Base-by-base conservation (phyloP, 306 rosid genomes). In the Glycine soja region DNA sequence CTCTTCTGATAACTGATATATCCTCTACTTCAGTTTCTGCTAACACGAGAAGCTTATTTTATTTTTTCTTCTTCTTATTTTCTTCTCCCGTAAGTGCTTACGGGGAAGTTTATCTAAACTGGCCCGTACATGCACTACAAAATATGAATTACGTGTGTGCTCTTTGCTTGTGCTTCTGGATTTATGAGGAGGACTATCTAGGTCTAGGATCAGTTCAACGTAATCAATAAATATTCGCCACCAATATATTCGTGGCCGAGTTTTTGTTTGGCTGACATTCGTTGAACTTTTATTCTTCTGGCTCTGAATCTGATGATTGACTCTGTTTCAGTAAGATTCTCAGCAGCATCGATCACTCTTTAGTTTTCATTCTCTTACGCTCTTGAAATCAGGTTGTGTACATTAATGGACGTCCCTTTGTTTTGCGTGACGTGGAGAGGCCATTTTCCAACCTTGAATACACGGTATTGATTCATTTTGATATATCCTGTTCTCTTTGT, bases 371-470 rank as follows among this genome's bases (percentile, higher is more conserved):
- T 46, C 11, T 79, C 34, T 58, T 58, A 58, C 42, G 76, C 63
- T 80, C 67, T 77, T 71, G 81, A 70, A 86, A 72, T 72, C 87
- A 94, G 98, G 90, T 94, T 78, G 97, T 94, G 70, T 91, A 94
- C 84, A 89, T 94, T 75, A 94, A 94, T 82, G 94, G 97, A 3
- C 91, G 97, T 14, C 98, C 98, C 71, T 94, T 94, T 82, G 98
- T 94, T 61, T 83, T 90, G 88, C 97, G 98, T 62, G 98, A 94
- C 7, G 97, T 91, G 81, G 98, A 89, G 87, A 87, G 94, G 72
- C 98, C 98, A 13, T 94, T 94, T 85, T 90, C 95, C 71, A 94
- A 94, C 86, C 95, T 94, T 15, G 98, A 94, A 78, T 94, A 94
- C 76, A 94, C 97, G 83, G 97, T 89, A 88, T 24, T 24, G 30